Evolutionary conservation across 2,329 filamentous ascomycete genomes (phyloP).

Genomic region (Talaromyces albobiverticillius): DNA sequence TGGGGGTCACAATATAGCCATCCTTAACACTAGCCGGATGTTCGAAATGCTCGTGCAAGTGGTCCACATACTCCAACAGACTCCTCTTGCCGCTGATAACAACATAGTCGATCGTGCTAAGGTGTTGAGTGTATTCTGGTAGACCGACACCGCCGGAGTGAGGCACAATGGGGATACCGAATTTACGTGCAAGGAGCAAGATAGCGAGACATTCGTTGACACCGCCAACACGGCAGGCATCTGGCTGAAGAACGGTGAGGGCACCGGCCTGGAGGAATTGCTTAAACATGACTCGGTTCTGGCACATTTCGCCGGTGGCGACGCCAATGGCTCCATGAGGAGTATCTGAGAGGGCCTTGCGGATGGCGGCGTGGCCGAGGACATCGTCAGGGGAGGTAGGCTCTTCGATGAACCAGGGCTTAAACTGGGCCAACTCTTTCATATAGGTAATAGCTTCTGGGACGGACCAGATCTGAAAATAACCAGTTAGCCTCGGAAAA

Average conservation of each 20-base stretch:
- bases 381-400: slow-evolving; percentile 88
- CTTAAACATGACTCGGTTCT: slow-evolving; percentile 93
- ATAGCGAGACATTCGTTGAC: slow-evolving; percentile 93
- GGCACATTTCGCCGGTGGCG: slow-evolving; percentile 91
- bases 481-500: not conserved
- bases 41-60: slow-evolving; percentile 89
- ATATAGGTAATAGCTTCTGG: slow-evolving; percentile 87
- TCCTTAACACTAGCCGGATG: slow-evolving; percentile 76
- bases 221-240: slow-evolving; percentile 84
- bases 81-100: slow-evolving; percentile 77
- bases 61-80: slow-evolving; percentile 87
- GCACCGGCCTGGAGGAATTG: slow-evolving; percentile 77
- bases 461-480: slow-evolving; percentile 69
- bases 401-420: slow-evolving; percentile 88
- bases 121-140: slow-evolving; percentile 90
- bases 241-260: slow-evolving; percentile 85
- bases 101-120: slow-evolving; percentile 91
- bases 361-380: slow-evolving; percentile 80
- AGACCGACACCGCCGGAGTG: slow-evolving; percentile 87
- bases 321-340: slow-evolving; percentile 68
- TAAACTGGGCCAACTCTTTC: slow-evolving; percentile 75
- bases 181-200: slow-evolving; percentile 69
- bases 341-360: slow-evolving; percentile 66
- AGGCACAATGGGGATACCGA: slow-evolving; percentile 76
- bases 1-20: slow-evolving; percentile 84